phyloP scores from a whole-genome alignment of 1,284 basidiomycete genomes.

The Microbotryum violaceum region DNA sequence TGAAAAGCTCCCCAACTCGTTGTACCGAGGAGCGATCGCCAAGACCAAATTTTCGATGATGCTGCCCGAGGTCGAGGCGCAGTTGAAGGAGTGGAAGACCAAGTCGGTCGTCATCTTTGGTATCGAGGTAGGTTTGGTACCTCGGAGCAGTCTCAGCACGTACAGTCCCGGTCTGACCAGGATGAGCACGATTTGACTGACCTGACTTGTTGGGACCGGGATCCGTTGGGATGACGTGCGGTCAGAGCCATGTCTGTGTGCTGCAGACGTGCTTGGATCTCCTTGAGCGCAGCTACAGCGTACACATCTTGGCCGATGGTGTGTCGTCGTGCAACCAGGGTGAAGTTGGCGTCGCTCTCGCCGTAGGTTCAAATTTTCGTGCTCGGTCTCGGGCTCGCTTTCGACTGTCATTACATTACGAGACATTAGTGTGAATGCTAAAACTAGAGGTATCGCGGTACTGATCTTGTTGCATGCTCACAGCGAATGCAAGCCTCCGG shows the following conservation, averaged over 20 bases:
- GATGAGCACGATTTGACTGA: slow-evolving; percentile 5
- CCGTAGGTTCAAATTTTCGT: slow-evolving; percentile 42
- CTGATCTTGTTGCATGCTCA: background rate
- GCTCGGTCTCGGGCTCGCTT: background rate
- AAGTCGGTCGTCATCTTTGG: slow-evolving; percentile 68
- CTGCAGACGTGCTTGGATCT: slow-evolving; percentile 45
- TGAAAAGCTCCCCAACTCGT: slow-evolving; percentile 49
- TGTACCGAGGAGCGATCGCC: slow-evolving; percentile 47
- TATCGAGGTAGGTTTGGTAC: slow-evolving; percentile 57
- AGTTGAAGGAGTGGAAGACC: slow-evolving; percentile 49
- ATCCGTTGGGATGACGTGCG: background rate
- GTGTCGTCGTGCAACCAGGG: slow-evolving; percentile 66
- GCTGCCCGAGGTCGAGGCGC: slow-evolving; percentile 55
- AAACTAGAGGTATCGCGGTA: background rate
- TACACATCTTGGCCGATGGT: slow-evolving; percentile 71
- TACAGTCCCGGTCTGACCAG: background rate
- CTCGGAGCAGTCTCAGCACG: background rate
- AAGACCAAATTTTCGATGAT: slow-evolving; percentile 67
- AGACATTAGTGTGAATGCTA: too few species aligned
- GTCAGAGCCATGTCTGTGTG: slow-evolving; percentile 77
- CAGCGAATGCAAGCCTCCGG: slow-evolving; percentile 61
- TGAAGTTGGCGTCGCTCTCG: slow-evolving; percentile 46
- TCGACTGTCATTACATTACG: background rate
- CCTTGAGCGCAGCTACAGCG: slow-evolving; percentile 47
- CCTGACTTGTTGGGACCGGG: background rate